Percentiles rank a stretch among this genome's conserved stretches.
These are phyloP conservation scores for Scutellaria baicalensis DNA, from an alignment of 257 asterid genomes.

Conservation along the genomic window DNA sequence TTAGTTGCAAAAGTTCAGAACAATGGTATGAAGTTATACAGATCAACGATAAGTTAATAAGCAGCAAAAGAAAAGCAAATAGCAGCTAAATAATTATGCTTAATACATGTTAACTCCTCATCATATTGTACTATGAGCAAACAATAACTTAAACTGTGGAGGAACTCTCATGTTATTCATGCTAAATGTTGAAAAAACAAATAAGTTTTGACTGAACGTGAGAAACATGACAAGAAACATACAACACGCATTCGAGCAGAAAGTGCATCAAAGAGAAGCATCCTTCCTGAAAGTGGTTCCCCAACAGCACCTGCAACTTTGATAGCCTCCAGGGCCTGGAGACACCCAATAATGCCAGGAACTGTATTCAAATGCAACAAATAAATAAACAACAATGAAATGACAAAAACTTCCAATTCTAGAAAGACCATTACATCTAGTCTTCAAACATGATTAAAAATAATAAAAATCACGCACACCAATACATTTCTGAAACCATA, in stretches of 20 bases:
- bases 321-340: constrained; percentile 93
- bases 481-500: not conserved
- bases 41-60: not conserved
- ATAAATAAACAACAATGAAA: not conserved
- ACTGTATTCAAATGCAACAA: constrained; percentile 35
- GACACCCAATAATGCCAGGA: constrained; percentile 93
- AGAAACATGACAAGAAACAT: constrained; percentile 22
- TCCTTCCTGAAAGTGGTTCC: constrained; percentile 85
- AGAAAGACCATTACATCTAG: not conserved
- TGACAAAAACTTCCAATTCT: not conserved
- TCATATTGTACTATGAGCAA: not conserved
- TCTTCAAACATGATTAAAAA: not conserved
- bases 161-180: not conserved
- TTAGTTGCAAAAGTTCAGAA: not conserved
- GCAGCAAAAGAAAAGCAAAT: too few relatives aligned
- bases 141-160: not conserved
- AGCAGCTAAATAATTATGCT: not conserved
- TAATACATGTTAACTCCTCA: not conserved
- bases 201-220: not conserved
- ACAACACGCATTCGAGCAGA: constrained; percentile 74
- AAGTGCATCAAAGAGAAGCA: constrained; percentile 83
- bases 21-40: not conserved
- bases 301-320: constrained; percentile 80
- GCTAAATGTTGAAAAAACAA: not conserved
- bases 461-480: not conserved